These are phyloP conservation scores for Dioszegia aurantiaca DNA, from an alignment of 768 basidiomycete genomes.

Conservation along the genomic window DNA sequence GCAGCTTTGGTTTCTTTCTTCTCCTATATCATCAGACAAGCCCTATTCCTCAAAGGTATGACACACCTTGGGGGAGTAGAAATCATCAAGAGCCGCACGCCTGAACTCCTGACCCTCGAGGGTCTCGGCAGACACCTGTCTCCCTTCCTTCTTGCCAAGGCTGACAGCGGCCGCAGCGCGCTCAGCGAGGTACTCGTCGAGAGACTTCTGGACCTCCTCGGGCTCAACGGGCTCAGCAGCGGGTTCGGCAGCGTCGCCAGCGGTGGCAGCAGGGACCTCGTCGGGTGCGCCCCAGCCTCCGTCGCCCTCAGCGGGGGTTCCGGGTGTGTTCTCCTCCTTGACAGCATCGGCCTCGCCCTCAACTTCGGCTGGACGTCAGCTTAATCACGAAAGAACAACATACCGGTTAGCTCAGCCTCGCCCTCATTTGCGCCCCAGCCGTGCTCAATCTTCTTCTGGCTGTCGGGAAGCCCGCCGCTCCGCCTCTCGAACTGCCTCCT, in stretches of 20 bases:
- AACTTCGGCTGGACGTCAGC: constrained; percentile 58
- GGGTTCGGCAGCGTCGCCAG: constrained; percentile 29
- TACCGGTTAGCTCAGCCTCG: constrained; percentile 63
- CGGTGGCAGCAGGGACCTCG: constrained; percentile 39
- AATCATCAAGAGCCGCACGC: constrained; percentile 66
- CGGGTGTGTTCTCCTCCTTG: constrained; percentile 66
- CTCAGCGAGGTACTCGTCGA: constrained; percentile 88
- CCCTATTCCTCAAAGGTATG: neutral
- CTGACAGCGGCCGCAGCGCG: constrained; percentile 54
- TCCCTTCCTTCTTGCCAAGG: constrained; percentile 74
- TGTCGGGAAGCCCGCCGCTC: constrained; percentile 63
- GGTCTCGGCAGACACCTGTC: constrained; percentile 63
- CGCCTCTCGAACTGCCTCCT: constrained; percentile 72
- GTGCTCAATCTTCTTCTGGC: constrained; percentile 89
- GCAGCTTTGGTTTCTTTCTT: constrained; percentile 40
- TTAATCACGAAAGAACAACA: constrained; percentile 15
- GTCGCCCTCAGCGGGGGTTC: constrained; percentile 60
- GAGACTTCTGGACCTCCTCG: constrained; percentile 70
- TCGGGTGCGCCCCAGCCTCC: constrained; percentile 32
- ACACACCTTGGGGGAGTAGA: constrained; percentile 82
- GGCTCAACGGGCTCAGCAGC: constrained; percentile 33
- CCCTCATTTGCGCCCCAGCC: constrained; percentile 95
- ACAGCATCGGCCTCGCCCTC: constrained; percentile 71
- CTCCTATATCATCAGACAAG: constrained; percentile 21
- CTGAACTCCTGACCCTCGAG: constrained; percentile 71